Conservation (phyloP, 2,329 filamentous ascomycete species). For the Graphiopsis chlorocephala region DNA sequence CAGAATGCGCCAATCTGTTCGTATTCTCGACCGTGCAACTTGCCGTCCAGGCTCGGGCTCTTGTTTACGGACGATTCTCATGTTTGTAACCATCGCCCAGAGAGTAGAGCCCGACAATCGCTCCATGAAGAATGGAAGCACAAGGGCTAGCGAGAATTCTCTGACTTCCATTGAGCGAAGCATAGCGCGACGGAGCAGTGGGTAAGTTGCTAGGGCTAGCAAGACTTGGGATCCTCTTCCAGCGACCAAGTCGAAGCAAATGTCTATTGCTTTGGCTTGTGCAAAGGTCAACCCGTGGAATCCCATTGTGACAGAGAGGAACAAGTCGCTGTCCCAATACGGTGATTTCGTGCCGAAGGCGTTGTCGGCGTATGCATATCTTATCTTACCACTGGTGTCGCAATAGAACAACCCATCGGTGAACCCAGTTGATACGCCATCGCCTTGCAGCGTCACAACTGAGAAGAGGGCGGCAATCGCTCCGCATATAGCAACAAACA, state of each 20-base stretch:
- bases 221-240: neutral
- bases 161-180: slow-evolving; percentile 3
- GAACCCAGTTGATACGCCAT: neutral
- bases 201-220: neutral
- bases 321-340: slow-evolving; percentile 16
- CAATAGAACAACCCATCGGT: neutral
- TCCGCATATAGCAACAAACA: neutral
- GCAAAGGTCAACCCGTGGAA: slow-evolving; percentile 2
- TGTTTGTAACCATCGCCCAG: neutral
- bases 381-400: neutral
- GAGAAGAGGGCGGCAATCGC: neutral
- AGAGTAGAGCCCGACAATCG: neutral
- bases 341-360: neutral
- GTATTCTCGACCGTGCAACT: neutral
- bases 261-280: neutral
- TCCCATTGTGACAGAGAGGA: slow-evolving; percentile 19
- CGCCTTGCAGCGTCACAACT: neutral
- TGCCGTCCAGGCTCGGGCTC: neutral
- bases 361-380: neutral
- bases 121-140: neutral
- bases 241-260: neutral
- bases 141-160: neutral
- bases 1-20: neutral
- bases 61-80: neutral
- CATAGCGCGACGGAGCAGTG: neutral